Conservation (phyloP, 2,329 filamentous ascomycete genomes). For the Cladosporium sp. region DNA sequence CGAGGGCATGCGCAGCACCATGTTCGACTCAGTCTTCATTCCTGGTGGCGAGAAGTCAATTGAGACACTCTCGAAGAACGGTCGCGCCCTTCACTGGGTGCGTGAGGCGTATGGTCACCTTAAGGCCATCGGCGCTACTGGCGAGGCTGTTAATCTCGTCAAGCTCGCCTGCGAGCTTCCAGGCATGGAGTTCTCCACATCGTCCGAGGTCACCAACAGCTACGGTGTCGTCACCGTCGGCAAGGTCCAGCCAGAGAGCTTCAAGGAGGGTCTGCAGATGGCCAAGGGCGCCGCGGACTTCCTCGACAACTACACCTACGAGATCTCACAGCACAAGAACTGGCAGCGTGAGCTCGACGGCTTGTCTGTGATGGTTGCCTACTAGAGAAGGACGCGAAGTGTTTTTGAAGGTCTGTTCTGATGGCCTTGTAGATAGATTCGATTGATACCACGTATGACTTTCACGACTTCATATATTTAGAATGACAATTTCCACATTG, state of each 20-base stretch:
- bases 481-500: background rate
- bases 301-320: conserved; percentile 67
- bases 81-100: conserved; percentile 73
- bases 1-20: conserved; percentile 74
- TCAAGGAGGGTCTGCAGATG: conserved; percentile 64
- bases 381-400: conserved; percentile 49
- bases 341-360: conserved; percentile 74
- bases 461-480: background rate
- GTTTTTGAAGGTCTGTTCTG: background rate
- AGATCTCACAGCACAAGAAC: conserved; percentile 71
- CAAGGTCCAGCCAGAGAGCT: conserved; percentile 53
- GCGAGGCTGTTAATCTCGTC: conserved; percentile 68
- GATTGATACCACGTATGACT: conserved; percentile 20
- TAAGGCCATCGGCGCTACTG: conserved; percentile 75
- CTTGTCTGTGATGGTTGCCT: conserved; percentile 66
- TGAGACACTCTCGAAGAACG: conserved; percentile 64
- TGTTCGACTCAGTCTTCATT: conserved; percentile 79
- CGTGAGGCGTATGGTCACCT: conserved; percentile 80
- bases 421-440: conserved; percentile 12
- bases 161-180: conserved; percentile 48
- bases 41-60: conserved; percentile 69
- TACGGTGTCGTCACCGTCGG: conserved; percentile 76
- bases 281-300: conserved; percentile 69
- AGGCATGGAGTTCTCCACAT: conserved; percentile 51
- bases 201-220: conserved; percentile 59